These are phyloP conservation scores for Trichoderma simmonsii DNA, from an alignment of 2,329 filamentous ascomycete species.

Conservation along the genomic window DNA sequence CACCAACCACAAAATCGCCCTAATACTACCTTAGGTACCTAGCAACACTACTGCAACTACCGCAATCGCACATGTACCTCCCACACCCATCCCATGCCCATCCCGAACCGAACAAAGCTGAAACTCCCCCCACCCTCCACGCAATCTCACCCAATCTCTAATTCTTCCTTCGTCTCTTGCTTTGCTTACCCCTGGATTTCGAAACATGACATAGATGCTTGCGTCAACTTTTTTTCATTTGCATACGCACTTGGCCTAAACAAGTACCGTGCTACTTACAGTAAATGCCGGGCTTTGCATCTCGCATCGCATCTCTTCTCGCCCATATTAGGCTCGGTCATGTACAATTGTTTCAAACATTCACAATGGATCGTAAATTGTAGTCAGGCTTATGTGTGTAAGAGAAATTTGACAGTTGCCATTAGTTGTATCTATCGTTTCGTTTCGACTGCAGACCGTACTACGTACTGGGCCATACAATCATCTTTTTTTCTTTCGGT, in stretches of 20 bases:
- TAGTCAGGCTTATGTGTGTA: background rate
- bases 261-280: background rate
- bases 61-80: background rate
- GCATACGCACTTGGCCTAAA: background rate
- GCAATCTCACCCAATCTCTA: slow-evolving; percentile 10
- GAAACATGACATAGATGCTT: slow-evolving; percentile 3
- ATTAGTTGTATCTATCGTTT: slow-evolving; percentile 6
- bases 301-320: background rate
- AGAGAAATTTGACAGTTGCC: background rate
- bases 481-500: slow-evolving; percentile 9
- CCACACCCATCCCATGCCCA: background rate
- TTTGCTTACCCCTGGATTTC: background rate
- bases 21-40: too few relatives aligned
- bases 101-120: background rate
- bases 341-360: background rate
- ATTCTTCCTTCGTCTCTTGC: background rate
- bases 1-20: too few relatives aligned
- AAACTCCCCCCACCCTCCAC: background rate
- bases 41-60: background rate
- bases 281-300: background rate
- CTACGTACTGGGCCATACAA: background rate
- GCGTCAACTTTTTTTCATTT: background rate
- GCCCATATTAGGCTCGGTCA: background rate
- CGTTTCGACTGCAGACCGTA: background rate
- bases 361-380: background rate